Percentiles rank a stretch among this genome's conserved stretches.
Evolutionary conservation across 2,329 filamentous ascomycete species (phyloP).

Genomic region (Clarireedia hainanense): DNA sequence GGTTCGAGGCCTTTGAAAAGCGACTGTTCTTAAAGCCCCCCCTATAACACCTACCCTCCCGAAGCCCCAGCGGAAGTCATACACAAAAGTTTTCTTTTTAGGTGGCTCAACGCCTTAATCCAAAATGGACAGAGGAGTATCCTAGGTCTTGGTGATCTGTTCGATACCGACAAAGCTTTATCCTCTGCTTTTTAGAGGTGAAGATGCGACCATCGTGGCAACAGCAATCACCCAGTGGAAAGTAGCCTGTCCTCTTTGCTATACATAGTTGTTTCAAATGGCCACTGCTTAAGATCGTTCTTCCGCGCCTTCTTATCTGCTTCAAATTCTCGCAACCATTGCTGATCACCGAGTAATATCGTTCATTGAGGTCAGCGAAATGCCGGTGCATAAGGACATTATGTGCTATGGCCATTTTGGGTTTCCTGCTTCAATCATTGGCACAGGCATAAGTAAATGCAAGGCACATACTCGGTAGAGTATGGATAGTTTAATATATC

Average conservation of each 20-base stretch:
- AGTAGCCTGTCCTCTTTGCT: neutral
- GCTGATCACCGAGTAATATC: no score
- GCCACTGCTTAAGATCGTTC: neutral
- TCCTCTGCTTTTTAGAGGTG: neutral
- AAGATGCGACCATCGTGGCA: neutral
- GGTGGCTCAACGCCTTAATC: slow-evolving; percentile 31
- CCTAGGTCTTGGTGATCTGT: slow-evolving; percentile 24
- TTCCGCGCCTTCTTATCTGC: no score
- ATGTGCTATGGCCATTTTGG: no score
- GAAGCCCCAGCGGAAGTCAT: slow-evolving; percentile 29
- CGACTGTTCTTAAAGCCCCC: neutral
- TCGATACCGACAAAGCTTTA: slow-evolving; percentile 10
- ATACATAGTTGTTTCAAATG: neutral
- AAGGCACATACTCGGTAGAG: no score
- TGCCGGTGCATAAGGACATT: no score
- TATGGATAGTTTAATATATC: no score
- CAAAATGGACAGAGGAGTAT: slow-evolving; percentile 21
- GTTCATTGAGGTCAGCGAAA: no score
- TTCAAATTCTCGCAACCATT: no score
- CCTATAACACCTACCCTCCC: neutral
- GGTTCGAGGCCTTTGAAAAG: slow-evolving; percentile 14
- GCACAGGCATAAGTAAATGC: no score
- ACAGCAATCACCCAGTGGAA: neutral
- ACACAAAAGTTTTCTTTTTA: slow-evolving; percentile 26
- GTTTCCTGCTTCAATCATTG: no score